phyloP scores from a whole-genome alignment of 441 rosid species.

The Adansonia gregorii region DNA sequence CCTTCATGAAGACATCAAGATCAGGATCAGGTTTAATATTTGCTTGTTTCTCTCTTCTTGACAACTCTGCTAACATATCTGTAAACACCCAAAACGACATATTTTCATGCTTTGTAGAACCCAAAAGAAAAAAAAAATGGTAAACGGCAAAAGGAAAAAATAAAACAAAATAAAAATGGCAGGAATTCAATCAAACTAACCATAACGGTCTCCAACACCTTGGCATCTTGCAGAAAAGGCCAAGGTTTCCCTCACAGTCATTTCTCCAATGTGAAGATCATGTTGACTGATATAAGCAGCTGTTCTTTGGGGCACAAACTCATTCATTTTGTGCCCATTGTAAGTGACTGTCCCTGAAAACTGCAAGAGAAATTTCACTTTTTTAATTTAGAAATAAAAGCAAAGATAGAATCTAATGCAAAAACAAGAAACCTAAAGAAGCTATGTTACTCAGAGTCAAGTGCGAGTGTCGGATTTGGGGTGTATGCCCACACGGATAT shows the following conservation, averaged over 20 bases:
- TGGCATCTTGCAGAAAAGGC: slow-evolving; percentile 67
- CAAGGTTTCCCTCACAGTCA: slow-evolving; percentile 59
- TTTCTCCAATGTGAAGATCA: slow-evolving; percentile 15
- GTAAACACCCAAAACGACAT: slow-evolving; percentile 22
- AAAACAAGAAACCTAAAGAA: neutral
- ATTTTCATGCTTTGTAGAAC: neutral
- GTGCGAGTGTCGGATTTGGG: too few species aligned
- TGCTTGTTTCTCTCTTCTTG: slow-evolving; percentile 61
- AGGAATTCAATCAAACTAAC: slow-evolving; percentile 35
- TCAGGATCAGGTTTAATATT: slow-evolving; percentile 68
- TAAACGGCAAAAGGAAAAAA: neutral
- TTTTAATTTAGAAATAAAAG: neutral
- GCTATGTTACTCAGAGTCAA: too few species aligned
- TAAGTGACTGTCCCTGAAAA: slow-evolving; percentile 54
- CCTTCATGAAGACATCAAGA: slow-evolving; percentile 70
- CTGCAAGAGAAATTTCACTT: slow-evolving; percentile 31
- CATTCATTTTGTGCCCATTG: slow-evolving; percentile 63
- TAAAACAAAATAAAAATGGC: neutral
- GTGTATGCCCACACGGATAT: too few species aligned
- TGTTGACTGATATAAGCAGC: slow-evolving; percentile 15
- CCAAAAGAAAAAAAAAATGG: neutral
- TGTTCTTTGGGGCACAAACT: slow-evolving; percentile 59
- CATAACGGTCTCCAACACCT: slow-evolving; percentile 61
- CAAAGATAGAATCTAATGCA: neutral
- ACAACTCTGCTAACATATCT: slow-evolving; percentile 62